Evolutionary conservation across 73 alveolate genomes (phyloP).

Genomic region (Breviolum minutum): DNA sequence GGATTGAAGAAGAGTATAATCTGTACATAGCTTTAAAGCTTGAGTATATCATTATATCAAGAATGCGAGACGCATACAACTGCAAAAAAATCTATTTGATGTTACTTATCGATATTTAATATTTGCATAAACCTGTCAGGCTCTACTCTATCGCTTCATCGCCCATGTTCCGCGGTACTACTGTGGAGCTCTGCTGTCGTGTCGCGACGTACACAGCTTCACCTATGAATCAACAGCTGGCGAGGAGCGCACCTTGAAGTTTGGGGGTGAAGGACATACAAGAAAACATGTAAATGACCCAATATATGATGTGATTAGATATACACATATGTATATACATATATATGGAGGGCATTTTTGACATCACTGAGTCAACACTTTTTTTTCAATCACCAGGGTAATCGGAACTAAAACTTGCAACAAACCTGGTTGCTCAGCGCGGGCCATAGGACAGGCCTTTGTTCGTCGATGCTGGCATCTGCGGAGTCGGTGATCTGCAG

Average conservation of each 20-base stretch:
- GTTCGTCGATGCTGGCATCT: slow-evolving; percentile 82
- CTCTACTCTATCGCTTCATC: slow-evolving; percentile 87
- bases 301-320: neutral
- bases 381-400: no score
- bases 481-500: slow-evolving; percentile 69
- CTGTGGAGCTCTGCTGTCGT: slow-evolving; percentile 89
- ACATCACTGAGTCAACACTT: neutral
- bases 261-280: neutral
- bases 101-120: no score
- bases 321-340: no score
- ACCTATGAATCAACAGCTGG: slow-evolving; percentile 12
- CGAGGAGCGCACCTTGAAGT: neutral
- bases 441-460: slow-evolving; percentile 29
- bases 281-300: neutral
- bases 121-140: neutral
- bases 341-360: neutral
- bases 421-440: neutral
- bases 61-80: no score
- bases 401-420: neutral
- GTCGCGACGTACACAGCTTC: slow-evolving; percentile 49
- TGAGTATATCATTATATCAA: no score
- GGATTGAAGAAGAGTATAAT: no score
- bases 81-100: no score
- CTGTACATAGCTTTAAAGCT: no score
- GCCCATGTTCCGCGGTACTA: slow-evolving; percentile 53